Evolutionary conservation across 768 basidiomycete species (phyloP).

Genomic region (Asterophora parasitica): DNA sequence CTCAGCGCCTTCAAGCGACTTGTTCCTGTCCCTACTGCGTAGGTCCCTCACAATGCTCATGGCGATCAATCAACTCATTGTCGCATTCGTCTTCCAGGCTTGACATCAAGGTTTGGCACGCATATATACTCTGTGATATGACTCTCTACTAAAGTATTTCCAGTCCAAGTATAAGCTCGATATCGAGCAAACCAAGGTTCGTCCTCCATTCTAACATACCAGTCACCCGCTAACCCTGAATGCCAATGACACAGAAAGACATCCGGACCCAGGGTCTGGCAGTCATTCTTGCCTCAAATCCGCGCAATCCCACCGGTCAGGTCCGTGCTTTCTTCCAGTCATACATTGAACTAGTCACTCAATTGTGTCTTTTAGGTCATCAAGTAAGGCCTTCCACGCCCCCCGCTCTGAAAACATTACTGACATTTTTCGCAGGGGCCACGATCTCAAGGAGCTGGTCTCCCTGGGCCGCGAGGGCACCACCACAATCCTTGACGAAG

Average conservation of each 20-base stretch:
- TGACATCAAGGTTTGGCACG: constrained; percentile 27
- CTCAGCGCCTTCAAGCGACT: constrained; percentile 83
- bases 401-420: neutral
- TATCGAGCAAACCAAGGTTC: constrained; percentile 71
- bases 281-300: constrained; percentile 87
- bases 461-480: constrained; percentile 68
- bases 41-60: constrained; percentile 21
- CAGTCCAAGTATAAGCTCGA: constrained; percentile 68
- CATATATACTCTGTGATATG: neutral
- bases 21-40: constrained; percentile 89
- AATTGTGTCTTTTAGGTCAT: constrained; percentile 38
- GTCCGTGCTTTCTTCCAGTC: constrained; percentile 24
- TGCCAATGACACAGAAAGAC: constrained; percentile 54
- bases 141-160: too few relatives aligned
- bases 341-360: neutral
- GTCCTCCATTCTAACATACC: constrained; percentile 4
- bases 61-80: constrained; percentile 21
- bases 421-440: constrained; percentile 42
- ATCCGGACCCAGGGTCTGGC: constrained; percentile 79
- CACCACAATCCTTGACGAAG: constrained; percentile 84
- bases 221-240: constrained; percentile 28
- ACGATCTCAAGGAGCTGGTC: constrained; percentile 80
- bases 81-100: constrained; percentile 16
- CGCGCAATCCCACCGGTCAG: constrained; percentile 97
- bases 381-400: constrained; percentile 27